Conservation (phyloP, 495 filamentous ascomycete genomes). For the Penicillium paradoxum region DNA sequence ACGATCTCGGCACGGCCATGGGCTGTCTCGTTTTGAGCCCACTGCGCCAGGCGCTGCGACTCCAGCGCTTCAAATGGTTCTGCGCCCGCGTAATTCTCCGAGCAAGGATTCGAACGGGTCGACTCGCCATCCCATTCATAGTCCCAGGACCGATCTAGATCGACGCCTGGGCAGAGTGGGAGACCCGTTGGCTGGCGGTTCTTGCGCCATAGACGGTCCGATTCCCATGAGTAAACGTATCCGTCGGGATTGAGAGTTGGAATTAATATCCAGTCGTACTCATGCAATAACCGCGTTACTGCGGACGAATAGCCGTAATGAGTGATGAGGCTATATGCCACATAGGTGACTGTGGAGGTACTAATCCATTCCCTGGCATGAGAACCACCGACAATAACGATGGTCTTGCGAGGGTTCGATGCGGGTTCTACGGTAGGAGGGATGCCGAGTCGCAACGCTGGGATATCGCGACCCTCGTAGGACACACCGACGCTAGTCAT, state of each 20-base stretch:
- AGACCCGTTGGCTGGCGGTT: constrained; percentile 81
- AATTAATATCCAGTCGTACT: constrained; percentile 83
- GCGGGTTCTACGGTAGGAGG: constrained; percentile 42
- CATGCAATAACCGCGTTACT: constrained; percentile 70
- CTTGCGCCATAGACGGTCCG: constrained; percentile 92
- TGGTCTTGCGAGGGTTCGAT: constrained; percentile 58
- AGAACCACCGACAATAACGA: constrained; percentile 77
- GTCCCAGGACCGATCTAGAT: constrained; percentile 80
- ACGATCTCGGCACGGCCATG: constrained; percentile 66
- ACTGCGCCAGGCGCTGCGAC: constrained; percentile 67
- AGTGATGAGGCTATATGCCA: constrained; percentile 85
- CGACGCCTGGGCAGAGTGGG: constrained; percentile 78
- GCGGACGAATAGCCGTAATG: constrained; percentile 62
- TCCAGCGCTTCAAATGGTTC: constrained; percentile 81
- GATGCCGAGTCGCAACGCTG: constrained; percentile 71
- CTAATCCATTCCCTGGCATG: constrained; percentile 97
- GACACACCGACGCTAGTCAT: constrained; percentile 73
- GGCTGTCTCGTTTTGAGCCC: constrained; percentile 79
- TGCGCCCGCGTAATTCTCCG: constrained; percentile 83
- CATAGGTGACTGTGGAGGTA: constrained; percentile 83
- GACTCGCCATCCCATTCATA: constrained; percentile 75
- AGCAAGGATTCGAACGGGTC: constrained; percentile 75
- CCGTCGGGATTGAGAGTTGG: constrained; percentile 92
- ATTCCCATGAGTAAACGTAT: constrained; percentile 89
- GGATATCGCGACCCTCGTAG: constrained; percentile 82